Percentiles rank a stretch among this genome's conserved stretches.
Evolutionary conservation across 2,329 filamentous ascomycete species (phyloP).

Genomic region (Trichoderma sp.): DNA sequence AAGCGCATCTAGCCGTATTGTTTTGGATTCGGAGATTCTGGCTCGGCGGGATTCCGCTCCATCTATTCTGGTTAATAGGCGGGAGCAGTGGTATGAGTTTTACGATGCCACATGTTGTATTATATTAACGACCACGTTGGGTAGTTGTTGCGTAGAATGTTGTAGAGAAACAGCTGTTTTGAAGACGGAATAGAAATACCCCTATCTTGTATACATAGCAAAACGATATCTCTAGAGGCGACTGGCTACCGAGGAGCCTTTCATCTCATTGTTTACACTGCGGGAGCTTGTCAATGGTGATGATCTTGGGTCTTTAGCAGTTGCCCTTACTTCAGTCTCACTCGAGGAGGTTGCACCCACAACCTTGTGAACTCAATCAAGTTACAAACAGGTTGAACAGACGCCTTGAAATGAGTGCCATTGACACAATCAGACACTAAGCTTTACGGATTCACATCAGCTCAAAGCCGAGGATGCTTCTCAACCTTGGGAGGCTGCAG

Average conservation of each 20-base stretch:
- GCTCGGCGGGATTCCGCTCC: not conserved
- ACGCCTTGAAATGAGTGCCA: not conserved
- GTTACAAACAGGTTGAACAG: not conserved
- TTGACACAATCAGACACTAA: not conserved
- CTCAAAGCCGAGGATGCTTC: not conserved
- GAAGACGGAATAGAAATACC: not conserved
- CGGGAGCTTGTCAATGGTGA: not conserved
- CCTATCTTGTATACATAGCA: not conserved
- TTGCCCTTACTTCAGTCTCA: not conserved
- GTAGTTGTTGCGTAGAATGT: not conserved
- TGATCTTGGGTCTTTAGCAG: not conserved
- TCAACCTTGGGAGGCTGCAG: not conserved
- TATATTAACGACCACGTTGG: not conserved
- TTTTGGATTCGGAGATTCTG: conserved; percentile 16
- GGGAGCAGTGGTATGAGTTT: not conserved
- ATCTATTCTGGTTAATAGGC: not conserved
- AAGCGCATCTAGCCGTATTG: conserved; percentile 15
- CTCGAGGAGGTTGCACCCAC: not conserved
- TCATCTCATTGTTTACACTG: not conserved
- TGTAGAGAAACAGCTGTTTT: not conserved
- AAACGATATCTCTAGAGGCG: not conserved
- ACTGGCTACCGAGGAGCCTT: not conserved
- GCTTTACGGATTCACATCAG: not conserved
- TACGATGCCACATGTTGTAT: not conserved
- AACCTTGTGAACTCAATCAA: not conserved